Base-by-base conservation (phyloP, 1,284 basidiomycete genomes). In the Ustilago cynodontis region DNA sequence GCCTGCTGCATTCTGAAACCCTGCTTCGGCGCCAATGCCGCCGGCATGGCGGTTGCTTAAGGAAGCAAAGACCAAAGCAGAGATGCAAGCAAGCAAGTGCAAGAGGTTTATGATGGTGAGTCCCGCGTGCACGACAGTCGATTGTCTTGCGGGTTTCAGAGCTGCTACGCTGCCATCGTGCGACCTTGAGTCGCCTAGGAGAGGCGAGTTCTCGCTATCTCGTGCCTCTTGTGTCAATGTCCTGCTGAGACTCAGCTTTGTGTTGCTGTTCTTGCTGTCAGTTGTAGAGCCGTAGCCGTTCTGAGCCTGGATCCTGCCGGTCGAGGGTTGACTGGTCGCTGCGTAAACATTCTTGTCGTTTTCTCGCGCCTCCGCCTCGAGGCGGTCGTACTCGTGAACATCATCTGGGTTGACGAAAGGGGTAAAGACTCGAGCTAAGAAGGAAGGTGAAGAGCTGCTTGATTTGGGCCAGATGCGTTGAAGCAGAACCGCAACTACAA, bases 331-430 rank as follows among this genome's bases (percentile, higher is more conserved):
- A 22, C 18, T 29, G 18, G 2, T 20, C 14, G 51, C 16, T 5
- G 60, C 37, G 5, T 50, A 31, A 16, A 26, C 29, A 2, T 65
- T 54, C 28, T 55, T 29, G 28, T 65, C 50, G 1, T 62, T 43
- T 22, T 65, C 35, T 16, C 50, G 49, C 10, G 63, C 63, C 18
- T 54, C 20, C 0, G 31, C 59, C 22, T 71, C 62, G 29, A 47
- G 31, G 20, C 39, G 68, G 22, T 71, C 63, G 63, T 71, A 71
- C 26, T 65, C 63, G 41, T 62, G 68, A 0, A 71, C 68, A 29
- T 71, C 68, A 20, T 71, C 59, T 1, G 68, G 68, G 3, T 55
- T 62, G 28, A 71, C 63, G 24, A 71, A 71, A 1, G 49, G 28
- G 13, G 58, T 45, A 16, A 71, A 71, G 41, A 71, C 50, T 1